Evolutionary conservation across 2,329 filamentous ascomycete genomes (phyloP), one percentile per base, ranked within the genome.

Genomic region (Beauveria medogensis): DNA sequence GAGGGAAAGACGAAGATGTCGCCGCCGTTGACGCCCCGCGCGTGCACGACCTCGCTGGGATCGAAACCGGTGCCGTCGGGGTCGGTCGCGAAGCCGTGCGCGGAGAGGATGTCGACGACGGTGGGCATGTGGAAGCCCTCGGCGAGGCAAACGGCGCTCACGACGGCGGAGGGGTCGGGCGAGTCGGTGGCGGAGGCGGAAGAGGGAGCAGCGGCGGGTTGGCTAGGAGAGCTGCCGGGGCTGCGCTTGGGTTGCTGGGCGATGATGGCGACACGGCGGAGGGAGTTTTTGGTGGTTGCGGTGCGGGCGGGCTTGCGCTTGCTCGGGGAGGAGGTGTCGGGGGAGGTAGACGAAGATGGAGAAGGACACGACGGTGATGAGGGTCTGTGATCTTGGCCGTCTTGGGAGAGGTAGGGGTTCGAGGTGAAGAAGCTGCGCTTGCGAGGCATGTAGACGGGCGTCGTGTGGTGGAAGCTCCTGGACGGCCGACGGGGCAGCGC

Each of bases 1-100:
- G 92, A 96, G 9, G 93, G 92, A 66, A 99, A 99, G 61, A 99
- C 87, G 70, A 97, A 97, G 55, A 97, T 85, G 74, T 99, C 94
- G 40, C 92, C 92, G 62, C 85, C 80, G 70, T 84, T 82, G 62
- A 81, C 78, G 9, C 80, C 79, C 56, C 83, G 77, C 7, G 84
- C 85, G 68, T 88, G 85, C 54, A 88, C 81, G 6, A 88, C 83
- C 68, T 87, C 84, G 64, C 78, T 78, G 52, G 79, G 76, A 65
- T 86, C 83, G 66, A 88, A 86, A 16, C 79, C 82, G 14, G 81
- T 84, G 54, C 74, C 76, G 66, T 88, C 83, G 2, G 85, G 85
- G 67, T 88, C 84, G 58, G 87, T 80, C 46, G 76, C 73, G 69
- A 86, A 87, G 54, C 82, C 83, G 69, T 86, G 82, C 40, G 79